Conservation (phyloP, 179 eudicot genomes). For the Silene noctiflora region DNA sequence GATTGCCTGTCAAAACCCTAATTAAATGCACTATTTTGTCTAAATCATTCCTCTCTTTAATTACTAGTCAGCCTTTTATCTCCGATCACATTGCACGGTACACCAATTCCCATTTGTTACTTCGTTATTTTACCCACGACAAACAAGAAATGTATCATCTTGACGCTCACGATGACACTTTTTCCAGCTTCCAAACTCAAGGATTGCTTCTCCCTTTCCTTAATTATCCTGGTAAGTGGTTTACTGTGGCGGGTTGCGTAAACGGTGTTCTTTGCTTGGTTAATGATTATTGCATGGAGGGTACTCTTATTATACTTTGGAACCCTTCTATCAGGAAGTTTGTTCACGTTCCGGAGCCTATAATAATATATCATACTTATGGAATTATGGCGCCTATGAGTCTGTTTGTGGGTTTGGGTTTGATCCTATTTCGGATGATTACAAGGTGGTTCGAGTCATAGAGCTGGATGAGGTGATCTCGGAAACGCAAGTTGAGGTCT, state of each 20-base stretch:
- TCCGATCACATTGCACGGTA: background rate
- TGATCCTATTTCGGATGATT: background rate
- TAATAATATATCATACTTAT: background rate
- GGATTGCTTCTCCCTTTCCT: background rate
- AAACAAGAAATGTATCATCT: background rate
- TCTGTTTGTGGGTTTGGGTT: conserved; percentile 4
- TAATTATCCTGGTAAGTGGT: background rate
- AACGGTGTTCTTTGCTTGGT: conserved; percentile 6
- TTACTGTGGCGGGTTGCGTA: background rate
- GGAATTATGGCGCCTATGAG: background rate
- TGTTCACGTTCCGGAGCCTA: background rate
- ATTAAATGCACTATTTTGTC: background rate
- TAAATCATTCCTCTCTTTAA: background rate
- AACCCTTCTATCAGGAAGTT: background rate
- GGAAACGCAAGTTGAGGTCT: background rate
- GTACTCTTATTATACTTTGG: background rate
- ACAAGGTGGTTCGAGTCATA: background rate
- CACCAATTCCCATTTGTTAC: background rate
- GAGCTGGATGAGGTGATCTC: too few species aligned
- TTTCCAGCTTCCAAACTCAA: background rate
- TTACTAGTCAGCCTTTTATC: background rate
- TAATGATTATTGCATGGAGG: background rate
- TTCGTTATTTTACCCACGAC: background rate
- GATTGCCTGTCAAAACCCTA: conserved; percentile 7
- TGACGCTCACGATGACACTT: background rate